phyloP scores from a whole-genome alignment of 805 yeast species.

The Candida incommunis region DNA sequence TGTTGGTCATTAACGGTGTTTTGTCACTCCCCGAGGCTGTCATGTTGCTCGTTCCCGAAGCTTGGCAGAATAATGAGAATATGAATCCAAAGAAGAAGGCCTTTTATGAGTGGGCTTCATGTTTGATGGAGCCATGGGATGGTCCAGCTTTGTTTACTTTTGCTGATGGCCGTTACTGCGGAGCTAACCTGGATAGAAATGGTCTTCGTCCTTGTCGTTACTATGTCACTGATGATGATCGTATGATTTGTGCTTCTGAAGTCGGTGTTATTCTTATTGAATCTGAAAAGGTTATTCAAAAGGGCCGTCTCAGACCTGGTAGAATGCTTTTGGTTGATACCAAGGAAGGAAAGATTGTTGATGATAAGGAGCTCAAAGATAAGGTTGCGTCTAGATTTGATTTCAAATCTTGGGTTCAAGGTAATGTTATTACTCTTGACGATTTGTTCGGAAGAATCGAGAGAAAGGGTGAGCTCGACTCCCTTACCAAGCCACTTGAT shows the following conservation, averaged over 20 bases:
- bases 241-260: slow-evolving; percentile 95
- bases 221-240: slow-evolving; percentile 86
- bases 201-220: slow-evolving; percentile 98
- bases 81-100: slow-evolving; percentile 91
- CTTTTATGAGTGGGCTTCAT: slow-evolving; percentile 98
- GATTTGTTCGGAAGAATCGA: slow-evolving; percentile 53
- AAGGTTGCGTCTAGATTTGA: slow-evolving; percentile 72
- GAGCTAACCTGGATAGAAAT: slow-evolving; percentile 94
- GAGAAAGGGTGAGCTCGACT: slow-evolving; percentile 21
- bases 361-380: slow-evolving; percentile 75
- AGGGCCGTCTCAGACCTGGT: slow-evolving; percentile 94
- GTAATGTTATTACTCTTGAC: slow-evolving; percentile 72
- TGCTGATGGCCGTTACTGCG: slow-evolving; percentile 95
- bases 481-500: slow-evolving; percentile 12
- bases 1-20: slow-evolving; percentile 83
- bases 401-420: slow-evolving; percentile 85
- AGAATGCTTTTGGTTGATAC: slow-evolving; percentile 93
- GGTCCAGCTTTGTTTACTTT: slow-evolving; percentile 96
- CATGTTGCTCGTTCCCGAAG: slow-evolving; percentile 95
- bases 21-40: slow-evolving; percentile 91
- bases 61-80: slow-evolving; percentile 77
- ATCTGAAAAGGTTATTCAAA: slow-evolving; percentile 65
- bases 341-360: slow-evolving; percentile 81
- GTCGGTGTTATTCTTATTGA: slow-evolving; percentile 92
- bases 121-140: slow-evolving; percentile 99